A percentile compares a stretch with the other conserved stretches of the same genome.
Evolutionary conservation across 768 basidiomycete genomes (phyloP).

Genomic region (Stropharia rugosoannulata): DNA sequence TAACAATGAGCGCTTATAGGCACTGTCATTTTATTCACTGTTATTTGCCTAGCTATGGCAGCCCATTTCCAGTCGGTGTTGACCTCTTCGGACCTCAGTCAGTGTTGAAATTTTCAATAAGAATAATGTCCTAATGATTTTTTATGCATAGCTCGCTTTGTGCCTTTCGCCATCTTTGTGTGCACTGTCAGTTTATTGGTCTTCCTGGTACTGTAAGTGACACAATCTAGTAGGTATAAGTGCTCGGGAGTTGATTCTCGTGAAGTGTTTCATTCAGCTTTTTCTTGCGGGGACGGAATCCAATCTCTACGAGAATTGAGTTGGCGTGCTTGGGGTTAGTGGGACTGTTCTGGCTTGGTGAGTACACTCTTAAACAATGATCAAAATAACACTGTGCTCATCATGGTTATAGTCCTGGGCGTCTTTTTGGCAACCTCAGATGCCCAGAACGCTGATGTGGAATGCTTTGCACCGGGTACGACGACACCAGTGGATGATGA

Average conservation of each 20-base stretch:
- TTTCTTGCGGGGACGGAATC: conserved; percentile 65
- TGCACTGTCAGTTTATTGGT: conserved; percentile 69
- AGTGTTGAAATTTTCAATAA: conserved; percentile 20
- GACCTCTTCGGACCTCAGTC: conserved; percentile 79
- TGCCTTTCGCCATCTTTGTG: conserved; percentile 84
- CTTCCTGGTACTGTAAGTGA: conserved; percentile 60
- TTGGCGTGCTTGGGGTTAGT: conserved; percentile 67
- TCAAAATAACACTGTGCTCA: conserved; percentile 11
- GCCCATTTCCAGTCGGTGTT: conserved; percentile 74
- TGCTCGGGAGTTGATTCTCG: not conserved
- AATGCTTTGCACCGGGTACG: conserved; percentile 67
- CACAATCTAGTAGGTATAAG: not conserved
- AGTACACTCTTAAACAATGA: conserved; percentile 22
- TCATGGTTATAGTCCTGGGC: conserved; percentile 59
- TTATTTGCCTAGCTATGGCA: conserved; percentile 79
- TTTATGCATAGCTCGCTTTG: conserved; percentile 67
- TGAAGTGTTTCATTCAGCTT: conserved; percentile 63
- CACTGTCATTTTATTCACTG: conserved; percentile 68
- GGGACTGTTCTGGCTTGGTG: conserved; percentile 80
- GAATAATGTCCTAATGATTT: not conserved
- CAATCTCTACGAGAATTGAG: conserved; percentile 78
- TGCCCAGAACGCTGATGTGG: conserved; percentile 76
- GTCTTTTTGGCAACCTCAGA: conserved; percentile 73
- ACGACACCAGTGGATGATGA: conserved; percentile 50
- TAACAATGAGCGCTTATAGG: conserved; percentile 33